Evolutionary conservation across 768 basidiomycete genomes (phyloP), one percentile per base, ranked within the genome.

Genomic region (Phanerochaete carnosa): DNA sequence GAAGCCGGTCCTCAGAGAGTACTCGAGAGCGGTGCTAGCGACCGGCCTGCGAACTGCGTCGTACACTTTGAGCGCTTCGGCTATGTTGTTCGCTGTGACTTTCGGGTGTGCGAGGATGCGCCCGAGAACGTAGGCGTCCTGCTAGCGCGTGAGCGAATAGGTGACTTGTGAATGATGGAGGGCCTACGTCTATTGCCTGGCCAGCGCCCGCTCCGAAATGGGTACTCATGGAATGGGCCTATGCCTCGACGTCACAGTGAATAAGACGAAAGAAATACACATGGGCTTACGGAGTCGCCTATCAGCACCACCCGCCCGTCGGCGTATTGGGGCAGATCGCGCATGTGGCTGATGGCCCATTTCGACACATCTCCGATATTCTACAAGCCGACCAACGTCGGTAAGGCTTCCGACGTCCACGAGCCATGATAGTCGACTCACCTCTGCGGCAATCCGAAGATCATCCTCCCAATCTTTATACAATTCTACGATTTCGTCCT

Each of bases 401-500:
- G 33, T 35, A 7, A 35, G 33, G 33, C 33, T 35, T 35, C 11
- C 5, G 4, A 30, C 4, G 22, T 6, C 5, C 16, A 29, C 15
- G 49, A 51, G 15, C n/a, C n/a, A n/a, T n/a, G n/a, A n/a, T n/a
- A n/a, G 19, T 3, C 4, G 25, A 23, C 30, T 11, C 33, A 33
- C 29, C 32, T 53, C 32, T 3, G 16, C 29, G 15, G 29, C 52
- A 15, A 33, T 30, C 6, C 52, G 9, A 33, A 53, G 9, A 35
- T 53, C 52, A 11, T 35, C 52, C 32, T 62, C 61, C 57, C 51
- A 62, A 4, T 43, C 58, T 1, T 67, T 62, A 60, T 72, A 77
- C 32, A 56, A 43, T 2, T 64, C 54, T 0, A 72, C 47, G 0
- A 80, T 23, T 19, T 79, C 74, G 1, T 75, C 74, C 22, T 61